Percentiles rank a stretch among this genome's conserved stretches.
Conservation (phyloP, 208 protist genomes). For the Acanthamoeba lenticulata region DNA sequence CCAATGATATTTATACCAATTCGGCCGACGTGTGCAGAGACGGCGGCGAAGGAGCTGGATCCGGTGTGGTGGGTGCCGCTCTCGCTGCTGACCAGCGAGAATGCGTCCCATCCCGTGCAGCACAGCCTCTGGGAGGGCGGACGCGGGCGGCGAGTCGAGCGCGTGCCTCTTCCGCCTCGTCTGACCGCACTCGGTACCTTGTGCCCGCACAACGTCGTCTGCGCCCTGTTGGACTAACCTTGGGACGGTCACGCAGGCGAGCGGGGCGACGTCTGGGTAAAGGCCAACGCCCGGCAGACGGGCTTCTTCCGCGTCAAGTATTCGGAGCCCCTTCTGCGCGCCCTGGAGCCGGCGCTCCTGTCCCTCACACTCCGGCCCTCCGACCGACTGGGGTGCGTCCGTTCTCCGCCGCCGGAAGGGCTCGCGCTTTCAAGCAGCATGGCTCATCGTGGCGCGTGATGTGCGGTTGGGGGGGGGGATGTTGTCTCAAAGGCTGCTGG, state of each 20-base stretch:
- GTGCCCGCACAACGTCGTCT: neutral
- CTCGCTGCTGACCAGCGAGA: conserved; percentile 51
- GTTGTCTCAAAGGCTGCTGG: neutral
- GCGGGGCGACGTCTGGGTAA: no score
- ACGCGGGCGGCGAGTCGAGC: neutral
- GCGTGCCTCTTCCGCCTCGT: neutral
- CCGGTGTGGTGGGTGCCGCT: conserved; percentile 48
- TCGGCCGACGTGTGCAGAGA: no score
- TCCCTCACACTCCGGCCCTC: conserved; percentile 11
- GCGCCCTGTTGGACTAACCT: neutral
- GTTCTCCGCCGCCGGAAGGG: neutral
- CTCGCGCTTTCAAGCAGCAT: neutral
- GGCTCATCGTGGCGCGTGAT: no score
- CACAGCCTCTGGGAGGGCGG: conserved; percentile 59
- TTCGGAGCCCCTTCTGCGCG: neutral
- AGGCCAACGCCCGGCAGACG: conserved; percentile 46
- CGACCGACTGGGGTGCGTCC: neutral
- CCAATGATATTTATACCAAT: no score
- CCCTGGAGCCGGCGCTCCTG: neutral
- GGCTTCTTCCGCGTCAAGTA: conserved; percentile 68
- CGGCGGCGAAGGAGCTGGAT: neutral
- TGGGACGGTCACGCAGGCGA: no score
- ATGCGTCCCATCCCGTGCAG: neutral
- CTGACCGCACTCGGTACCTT: neutral
- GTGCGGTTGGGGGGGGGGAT: no score